Evolutionary conservation across 1,139 yeast species (phyloP), one percentile per base, ranked within the genome.

Genomic region (Diutina scorzettiae): DNA sequence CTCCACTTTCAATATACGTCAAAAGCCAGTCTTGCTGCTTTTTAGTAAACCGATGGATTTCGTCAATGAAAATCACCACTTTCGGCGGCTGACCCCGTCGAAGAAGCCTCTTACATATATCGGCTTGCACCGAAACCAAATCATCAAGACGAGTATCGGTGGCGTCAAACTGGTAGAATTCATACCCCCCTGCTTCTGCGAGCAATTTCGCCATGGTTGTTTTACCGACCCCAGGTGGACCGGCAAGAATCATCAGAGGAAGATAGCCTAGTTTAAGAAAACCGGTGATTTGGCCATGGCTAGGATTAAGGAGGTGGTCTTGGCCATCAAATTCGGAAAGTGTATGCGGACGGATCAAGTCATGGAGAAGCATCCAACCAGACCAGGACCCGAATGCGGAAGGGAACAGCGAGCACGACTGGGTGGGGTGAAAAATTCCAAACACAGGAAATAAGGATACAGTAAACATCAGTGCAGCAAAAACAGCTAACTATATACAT

Each of bases 161-260:
- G 2, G 72, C 73, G 3, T 70, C 65, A 21, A 64, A 50, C 45
- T 66, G 71, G 9, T 60, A 50, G 45, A 66, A 60, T n/a, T 57
- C 62, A 46, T 66, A 64, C 11, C 58, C 58, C 3, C 61, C 57
- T 36, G 60, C 60, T 4, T 48, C 40, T 0, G 73, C 68, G 16
- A 68, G 45, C 2, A 66, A 57, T 5, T 60, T 46, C 1, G 73
- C 73, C n/a, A 69, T 44, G 0, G 72, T 64, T 1, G 73, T 68
- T 46, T 69, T 69, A 0, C 74, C 74, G 9, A 64, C 67, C 1
- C 74, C 73, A 1, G 72, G 71, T 0, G 73, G 72, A 0, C 74
- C 74, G 42, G 55, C 51, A 5, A 69, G 53, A 5, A 69, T 53
- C 71, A 69, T 66, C 4, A 71, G 66, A 0, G 73, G 73, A 12